phyloP scores from a whole-genome alignment of 306 rosid species.

The Fagus crenata region DNA sequence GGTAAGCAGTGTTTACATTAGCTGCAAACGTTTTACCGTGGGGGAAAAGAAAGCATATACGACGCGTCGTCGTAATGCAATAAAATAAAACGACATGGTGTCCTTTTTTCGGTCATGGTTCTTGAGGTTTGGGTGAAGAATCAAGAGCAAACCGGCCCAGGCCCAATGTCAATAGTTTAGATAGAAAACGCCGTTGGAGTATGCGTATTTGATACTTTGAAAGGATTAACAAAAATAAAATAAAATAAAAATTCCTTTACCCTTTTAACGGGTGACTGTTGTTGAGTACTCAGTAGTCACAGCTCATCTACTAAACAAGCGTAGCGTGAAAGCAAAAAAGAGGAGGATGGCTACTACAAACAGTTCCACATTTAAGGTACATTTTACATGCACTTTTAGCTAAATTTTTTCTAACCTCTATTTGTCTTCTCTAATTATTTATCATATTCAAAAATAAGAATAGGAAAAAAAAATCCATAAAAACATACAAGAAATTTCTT shows the following conservation, averaged over 20 bases:
- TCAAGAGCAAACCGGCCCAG: not conserved
- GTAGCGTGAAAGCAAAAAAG: not conserved
- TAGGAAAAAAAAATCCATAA: not conserved
- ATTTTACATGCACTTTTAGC: not conserved
- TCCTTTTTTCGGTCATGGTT: not conserved
- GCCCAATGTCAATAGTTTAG: too few relatives aligned
- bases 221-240: not conserved
- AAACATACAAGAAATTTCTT: not conserved
- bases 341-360: not conserved
- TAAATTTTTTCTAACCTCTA: not conserved
- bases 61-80: not conserved
- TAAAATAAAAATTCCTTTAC: not conserved
- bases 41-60: too few relatives aligned
- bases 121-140: not conserved
- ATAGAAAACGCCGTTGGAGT: too few relatives aligned
- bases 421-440: not conserved
- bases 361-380: not conserved
- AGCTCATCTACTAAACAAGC: too few relatives aligned
- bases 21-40: not conserved
- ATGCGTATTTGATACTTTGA: too few relatives aligned
- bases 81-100: not conserved
- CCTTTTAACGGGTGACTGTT: not conserved
- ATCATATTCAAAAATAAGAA: not conserved
- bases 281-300: not conserved
- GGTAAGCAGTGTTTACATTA: not conserved